Evolutionary conservation across 1,139 yeast genomes (phyloP).

Genomic region (Geotrichum bryndzae): DNA sequence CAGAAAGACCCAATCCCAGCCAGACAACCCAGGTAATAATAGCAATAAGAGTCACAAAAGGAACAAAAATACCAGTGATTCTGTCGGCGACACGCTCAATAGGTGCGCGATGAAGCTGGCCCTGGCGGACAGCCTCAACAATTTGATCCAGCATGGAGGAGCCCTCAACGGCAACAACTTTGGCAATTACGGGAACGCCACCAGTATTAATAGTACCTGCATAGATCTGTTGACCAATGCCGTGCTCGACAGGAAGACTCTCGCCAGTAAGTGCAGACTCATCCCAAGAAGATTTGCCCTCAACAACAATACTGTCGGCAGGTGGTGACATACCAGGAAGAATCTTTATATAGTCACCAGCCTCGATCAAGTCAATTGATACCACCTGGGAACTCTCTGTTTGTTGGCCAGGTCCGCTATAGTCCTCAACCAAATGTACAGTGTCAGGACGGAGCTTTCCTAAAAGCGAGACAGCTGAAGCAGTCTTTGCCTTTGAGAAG

Average conservation of each 20-base stretch:
- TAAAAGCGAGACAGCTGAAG: conserved; percentile 55
- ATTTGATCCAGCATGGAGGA: conserved; percentile 66
- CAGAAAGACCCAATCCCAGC: conserved; percentile 53
- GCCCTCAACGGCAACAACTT: conserved; percentile 55
- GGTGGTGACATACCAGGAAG: conserved; percentile 69
- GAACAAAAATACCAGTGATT: conserved; percentile 70
- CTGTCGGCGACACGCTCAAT: conserved; percentile 65
- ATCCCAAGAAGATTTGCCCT: conserved; percentile 57
- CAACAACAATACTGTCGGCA: conserved; percentile 58
- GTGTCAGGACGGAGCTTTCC: conserved; percentile 46
- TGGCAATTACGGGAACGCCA: conserved; percentile 47
- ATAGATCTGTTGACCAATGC: conserved; percentile 56
- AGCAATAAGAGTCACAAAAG: conserved; percentile 56
- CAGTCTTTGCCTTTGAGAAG: conserved; percentile 59
- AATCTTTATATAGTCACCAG: conserved; percentile 55
- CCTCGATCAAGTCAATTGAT: conserved; percentile 51
- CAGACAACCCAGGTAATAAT: conserved; percentile 62
- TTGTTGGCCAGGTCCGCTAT: conserved; percentile 18
- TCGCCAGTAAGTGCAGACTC: conserved; percentile 80
- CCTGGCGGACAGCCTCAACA: conserved; percentile 64
- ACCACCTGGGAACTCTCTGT: conserved; percentile 16
- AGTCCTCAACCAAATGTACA: conserved; percentile 46
- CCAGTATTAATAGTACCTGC: conserved; percentile 71
- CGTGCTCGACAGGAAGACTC: conserved; percentile 59
- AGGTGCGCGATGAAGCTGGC: conserved; percentile 69